Evolutionary conservation across 2,329 filamentous ascomycete genomes (phyloP), one percentile per base, ranked within the genome.

Genomic region (Hymenoscyphus occultus): DNA sequence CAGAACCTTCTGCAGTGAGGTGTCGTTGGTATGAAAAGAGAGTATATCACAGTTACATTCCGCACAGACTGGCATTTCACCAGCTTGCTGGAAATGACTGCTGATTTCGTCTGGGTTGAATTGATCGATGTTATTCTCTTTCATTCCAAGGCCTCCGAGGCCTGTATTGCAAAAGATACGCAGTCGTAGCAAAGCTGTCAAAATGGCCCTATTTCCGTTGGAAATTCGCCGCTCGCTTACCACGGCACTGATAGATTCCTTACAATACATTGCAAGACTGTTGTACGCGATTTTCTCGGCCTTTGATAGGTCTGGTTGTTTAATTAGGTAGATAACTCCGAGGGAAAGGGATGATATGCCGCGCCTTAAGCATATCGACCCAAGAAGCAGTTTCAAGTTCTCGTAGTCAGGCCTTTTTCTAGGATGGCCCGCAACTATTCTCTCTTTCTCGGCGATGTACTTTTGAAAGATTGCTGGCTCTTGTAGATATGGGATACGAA

Each of bases 321-420:
- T 31, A 0, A 82, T 28, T 28, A 28, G 22, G 22, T 28, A 28
- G 22, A 28, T 28, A 28, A 28, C 22, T 28, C 22, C 3, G 22
- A 28, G 22, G 22, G 22, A 28, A 28, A 28, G 22, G 72, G 2
- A 80, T 66, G 0, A 79, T 76, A 78, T 80, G 0, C 77, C 80
- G 10, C 80, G 74, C 1, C 80, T 76, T 0, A 83, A 72, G 57
- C 78, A 80, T 1, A 82, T 67, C 0, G 77, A 75, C 0, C 78
- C 75, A 28, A 76, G 71, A 2, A 80, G 74, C 39, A 73, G 67
- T 1, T 76, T 65, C 1, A 79, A 69, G 14, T 76, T 75, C 78
- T 80, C 0, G 28, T 63, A n/a, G 2, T 67, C 51, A 4, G 67
- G 66, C 5, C 10, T 42, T 12, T 16, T 42, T 16, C 3, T 42